Base-by-base conservation (phyloP, 2,329 filamentous ascomycete species). In the Raffaelea ambrosiae region DNA sequence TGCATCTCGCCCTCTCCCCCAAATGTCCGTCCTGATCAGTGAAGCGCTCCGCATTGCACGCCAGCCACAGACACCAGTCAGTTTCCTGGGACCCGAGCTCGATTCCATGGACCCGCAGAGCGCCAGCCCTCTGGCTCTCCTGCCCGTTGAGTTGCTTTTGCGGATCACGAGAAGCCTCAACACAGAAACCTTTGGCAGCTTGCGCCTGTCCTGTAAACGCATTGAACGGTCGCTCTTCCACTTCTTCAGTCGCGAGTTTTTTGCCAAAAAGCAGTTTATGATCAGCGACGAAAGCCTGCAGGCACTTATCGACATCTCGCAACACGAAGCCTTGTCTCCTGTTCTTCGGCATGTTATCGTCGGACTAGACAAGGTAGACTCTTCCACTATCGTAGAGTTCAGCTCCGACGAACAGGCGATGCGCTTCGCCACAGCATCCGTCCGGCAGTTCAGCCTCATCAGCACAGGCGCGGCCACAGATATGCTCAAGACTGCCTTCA, bases 241-340 rank as follows among this genome's bases (percentile, higher is more conserved):
- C 43, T 67, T 66, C 31, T 85, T 84, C 54, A 67, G 73, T 23
- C 66, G 66, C 21, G 79, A 83, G 53, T 86, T 82, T 66, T 86
- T 86, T 62, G 68, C 66, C 44, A 79, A 78, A 59, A 77, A 75
- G 56, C 80, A 84, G 57, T 86, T 84, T 62, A 81, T 83, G 74
- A 57, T 83, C 47, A 73, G 72, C 2, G 65, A 75, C 31, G 62
- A 68, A 54, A 84, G 80, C 55, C 63, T 84, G 10, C 68, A 74
- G 46, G 66, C 72, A 0, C 65, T 83, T 11, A 52, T 74, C 60
- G 65, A 74, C 56, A 77, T 79, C 33, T 70, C 75, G n/a, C 57
- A 57, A 4, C 66, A 69, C 48, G 69, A 65, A 18, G 65, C 66
- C 0, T 53, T 79, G 16, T 63, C 64, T 0, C 51, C 56, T 0